Evolutionary conservation across 495 filamentous ascomycete species (phyloP).

Genomic region (Neurospora discreta): DNA sequence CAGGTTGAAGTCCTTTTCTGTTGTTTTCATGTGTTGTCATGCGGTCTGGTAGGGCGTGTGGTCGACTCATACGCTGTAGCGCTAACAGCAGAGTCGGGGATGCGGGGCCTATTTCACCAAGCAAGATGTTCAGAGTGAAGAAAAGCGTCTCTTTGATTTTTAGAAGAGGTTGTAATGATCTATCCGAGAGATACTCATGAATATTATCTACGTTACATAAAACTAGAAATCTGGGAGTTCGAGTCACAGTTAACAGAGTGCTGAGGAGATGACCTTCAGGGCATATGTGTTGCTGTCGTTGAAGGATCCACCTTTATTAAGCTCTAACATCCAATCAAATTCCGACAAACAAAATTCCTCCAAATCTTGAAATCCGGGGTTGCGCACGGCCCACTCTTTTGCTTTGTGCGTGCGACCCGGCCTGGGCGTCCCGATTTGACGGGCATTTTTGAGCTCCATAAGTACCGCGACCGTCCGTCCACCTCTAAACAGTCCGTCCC

Average conservation of each 20-base stretch:
- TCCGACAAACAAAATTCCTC: conserved; percentile 10
- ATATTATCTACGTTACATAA: accelerated
- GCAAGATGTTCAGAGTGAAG: accelerated
- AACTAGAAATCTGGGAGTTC: no score
- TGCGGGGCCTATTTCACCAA: not conserved
- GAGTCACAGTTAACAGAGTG: not conserved
- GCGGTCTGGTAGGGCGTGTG: not conserved
- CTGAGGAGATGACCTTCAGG: not conserved
- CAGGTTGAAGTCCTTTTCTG: not conserved
- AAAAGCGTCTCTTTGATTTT: no score
- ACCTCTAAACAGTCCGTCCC: not conserved
- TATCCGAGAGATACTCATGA: no score
- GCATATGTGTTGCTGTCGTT: not conserved
- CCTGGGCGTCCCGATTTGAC: not conserved
- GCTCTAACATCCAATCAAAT: conserved; percentile 11
- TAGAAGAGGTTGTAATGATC: no score
- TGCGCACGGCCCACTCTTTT: not conserved
- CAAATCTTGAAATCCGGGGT: not conserved
- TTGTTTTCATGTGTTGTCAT: not conserved
- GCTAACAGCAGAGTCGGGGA: not conserved
- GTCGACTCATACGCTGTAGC: not conserved
- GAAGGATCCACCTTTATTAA: not conserved
- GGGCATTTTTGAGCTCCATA: not conserved
- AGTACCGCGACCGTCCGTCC: not conserved
- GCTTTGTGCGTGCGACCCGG: not conserved